Evolutionary conservation across 805 yeast species (phyloP).

Genomic region (Pichia nanzhaoensis): DNA sequence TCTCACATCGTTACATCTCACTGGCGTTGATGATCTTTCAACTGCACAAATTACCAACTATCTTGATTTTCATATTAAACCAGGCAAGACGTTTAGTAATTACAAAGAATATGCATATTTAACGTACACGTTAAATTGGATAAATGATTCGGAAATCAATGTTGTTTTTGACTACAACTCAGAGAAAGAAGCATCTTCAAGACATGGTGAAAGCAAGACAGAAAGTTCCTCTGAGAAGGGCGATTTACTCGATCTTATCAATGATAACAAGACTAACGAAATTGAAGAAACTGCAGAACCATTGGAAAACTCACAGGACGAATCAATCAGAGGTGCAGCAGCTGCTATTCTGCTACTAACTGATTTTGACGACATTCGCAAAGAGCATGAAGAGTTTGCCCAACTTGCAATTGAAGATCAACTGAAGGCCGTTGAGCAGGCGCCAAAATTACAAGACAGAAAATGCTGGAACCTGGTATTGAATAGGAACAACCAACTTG

Average conservation of each 20-base stretch:
- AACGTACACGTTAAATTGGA: constrained; percentile 51
- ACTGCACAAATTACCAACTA: constrained; percentile 53
- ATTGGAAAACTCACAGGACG: neutral
- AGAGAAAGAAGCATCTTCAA: constrained; percentile 18
- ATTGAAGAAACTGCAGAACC: neutral
- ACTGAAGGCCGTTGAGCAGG: constrained; percentile 6
- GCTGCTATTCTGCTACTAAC: constrained; percentile 9
- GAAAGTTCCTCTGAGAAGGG: constrained; percentile 9
- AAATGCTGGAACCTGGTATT: constrained; percentile 14
- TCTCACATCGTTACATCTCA: constrained; percentile 42
- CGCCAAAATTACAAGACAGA: constrained; percentile 12
- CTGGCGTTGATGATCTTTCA: constrained; percentile 60
- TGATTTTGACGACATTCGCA: constrained; percentile 7
- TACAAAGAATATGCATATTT: constrained; percentile 24
- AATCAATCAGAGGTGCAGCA: constrained; percentile 7
- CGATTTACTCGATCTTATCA: neutral
- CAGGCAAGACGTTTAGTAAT: constrained; percentile 25
- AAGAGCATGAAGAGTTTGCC: constrained; percentile 10
- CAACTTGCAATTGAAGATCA: constrained; percentile 7
- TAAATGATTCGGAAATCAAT: constrained; percentile 54
- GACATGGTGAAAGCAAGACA: constrained; percentile 19
- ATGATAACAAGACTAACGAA: neutral
- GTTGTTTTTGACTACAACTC: constrained; percentile 38
- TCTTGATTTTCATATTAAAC: constrained; percentile 40
- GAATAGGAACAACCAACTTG: constrained; percentile 2